phyloP scores from a whole-genome alignment of 495 filamentous ascomycete species.

The Trichoderma erinaceum region DNA sequence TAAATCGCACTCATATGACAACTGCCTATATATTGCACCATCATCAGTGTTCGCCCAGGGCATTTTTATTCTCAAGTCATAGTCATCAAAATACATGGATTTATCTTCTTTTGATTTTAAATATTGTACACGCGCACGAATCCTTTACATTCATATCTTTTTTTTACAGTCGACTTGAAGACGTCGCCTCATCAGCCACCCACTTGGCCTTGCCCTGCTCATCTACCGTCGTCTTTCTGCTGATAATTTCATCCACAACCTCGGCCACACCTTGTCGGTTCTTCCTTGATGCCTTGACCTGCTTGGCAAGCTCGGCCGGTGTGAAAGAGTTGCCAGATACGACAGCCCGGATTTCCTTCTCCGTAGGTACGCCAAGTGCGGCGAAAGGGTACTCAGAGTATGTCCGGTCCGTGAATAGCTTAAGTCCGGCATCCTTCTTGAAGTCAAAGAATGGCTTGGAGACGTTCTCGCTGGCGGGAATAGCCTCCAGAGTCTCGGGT shows the following conservation, averaged over 20 bases:
- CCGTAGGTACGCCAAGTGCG: constrained; percentile 61
- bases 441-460: constrained; percentile 55
- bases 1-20: too few relatives aligned
- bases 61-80: not conserved
- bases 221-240: constrained; percentile 39
- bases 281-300: constrained; percentile 8
- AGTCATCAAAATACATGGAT: not conserved
- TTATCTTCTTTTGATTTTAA: not conserved
- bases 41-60: not conserved
- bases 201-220: constrained; percentile 33
- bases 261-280: constrained; percentile 52
- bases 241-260: constrained; percentile 53
- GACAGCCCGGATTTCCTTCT: constrained; percentile 39
- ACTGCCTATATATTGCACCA: not conserved
- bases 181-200: constrained; percentile 19
- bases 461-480: constrained; percentile 43
- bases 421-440: constrained; percentile 28
- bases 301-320: constrained; percentile 10
- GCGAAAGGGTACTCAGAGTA: constrained; percentile 66
- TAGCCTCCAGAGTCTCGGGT: constrained; percentile 60
- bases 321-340: constrained; percentile 5
- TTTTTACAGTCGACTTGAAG: constrained; percentile 6
- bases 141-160: not conserved
- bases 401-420: constrained; percentile 48
- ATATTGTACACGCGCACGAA: not conserved